Evolutionary conservation across 23 red algal genomes (phyloP).

Genomic region (Chondrus crispus): DNA sequence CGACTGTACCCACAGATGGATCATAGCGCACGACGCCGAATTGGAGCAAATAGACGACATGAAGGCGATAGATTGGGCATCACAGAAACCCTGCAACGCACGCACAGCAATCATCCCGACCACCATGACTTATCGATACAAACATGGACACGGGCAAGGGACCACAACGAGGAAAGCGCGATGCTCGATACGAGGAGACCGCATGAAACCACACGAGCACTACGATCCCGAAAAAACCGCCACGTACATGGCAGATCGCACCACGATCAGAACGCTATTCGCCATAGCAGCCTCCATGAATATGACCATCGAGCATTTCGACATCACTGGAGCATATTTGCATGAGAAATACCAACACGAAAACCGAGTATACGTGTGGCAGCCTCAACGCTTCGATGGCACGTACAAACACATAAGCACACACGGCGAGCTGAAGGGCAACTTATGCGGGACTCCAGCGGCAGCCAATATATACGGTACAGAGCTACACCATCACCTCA

Average conservation of each 20-base stretch:
- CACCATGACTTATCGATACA: background rate
- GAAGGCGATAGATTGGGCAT: too few relatives aligned
- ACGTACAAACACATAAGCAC: background rate
- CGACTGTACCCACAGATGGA: too few relatives aligned
- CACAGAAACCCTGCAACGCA: too few relatives aligned
- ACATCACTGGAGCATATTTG: background rate
- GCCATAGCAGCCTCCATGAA: background rate
- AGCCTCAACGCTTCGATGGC: background rate
- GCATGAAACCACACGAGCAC: background rate
- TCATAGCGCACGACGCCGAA: too few relatives aligned
- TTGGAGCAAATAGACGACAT: too few relatives aligned
- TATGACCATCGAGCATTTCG: background rate
- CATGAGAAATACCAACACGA: background rate
- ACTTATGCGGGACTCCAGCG: background rate
- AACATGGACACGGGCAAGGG: too few relatives aligned
- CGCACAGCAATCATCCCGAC: background rate
- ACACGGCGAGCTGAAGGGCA: background rate
- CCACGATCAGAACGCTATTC: background rate
- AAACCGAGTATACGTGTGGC: background rate
- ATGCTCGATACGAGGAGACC: background rate
- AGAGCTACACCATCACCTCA: background rate
- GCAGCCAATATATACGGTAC: background rate
- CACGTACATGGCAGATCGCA: background rate
- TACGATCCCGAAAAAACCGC: background rate
- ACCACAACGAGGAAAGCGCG: background rate